Conservation (phyloP, 352 stramenopile genomes). For the Phytopythium aichiense region DNA sequence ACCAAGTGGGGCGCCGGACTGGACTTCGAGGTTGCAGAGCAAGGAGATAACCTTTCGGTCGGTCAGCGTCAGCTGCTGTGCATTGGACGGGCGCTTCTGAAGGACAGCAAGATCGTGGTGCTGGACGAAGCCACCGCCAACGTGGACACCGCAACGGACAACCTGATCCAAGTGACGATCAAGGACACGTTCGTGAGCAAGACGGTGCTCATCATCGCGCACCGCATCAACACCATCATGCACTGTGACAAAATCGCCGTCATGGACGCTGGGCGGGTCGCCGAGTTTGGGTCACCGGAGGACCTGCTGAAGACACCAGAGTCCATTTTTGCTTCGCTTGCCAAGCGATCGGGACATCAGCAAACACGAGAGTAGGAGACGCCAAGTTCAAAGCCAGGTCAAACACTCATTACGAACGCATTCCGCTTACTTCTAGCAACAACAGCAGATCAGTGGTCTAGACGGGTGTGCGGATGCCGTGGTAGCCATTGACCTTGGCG, state of each 20-base stretch:
- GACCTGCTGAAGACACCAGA: slow-evolving; percentile 45
- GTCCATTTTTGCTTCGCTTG: slow-evolving; percentile 32
- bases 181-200: slow-evolving; percentile 77
- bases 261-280: slow-evolving; percentile 72
- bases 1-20: slow-evolving; percentile 45
- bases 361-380: background rate
- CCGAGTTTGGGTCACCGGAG: slow-evolving; percentile 73
- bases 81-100: slow-evolving; percentile 91
- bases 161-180: slow-evolving; percentile 54
- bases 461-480: background rate
- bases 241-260: slow-evolving; percentile 87
- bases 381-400: background rate
- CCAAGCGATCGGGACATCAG: slow-evolving; percentile 5
- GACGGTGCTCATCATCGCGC: slow-evolving; percentile 92
- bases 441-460: background rate
- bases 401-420: background rate
- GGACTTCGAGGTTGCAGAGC: slow-evolving; percentile 88
- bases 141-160: slow-evolving; percentile 65
- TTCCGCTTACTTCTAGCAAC: background rate
- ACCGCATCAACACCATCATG: slow-evolving; percentile 90
- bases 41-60: slow-evolving; percentile 92
- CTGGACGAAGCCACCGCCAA: slow-evolving; percentile 95
- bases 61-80: slow-evolving; percentile 95
- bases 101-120: slow-evolving; percentile 89
- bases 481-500: slow-evolving; percentile 1